Base-by-base conservation (phyloP, 345 rosid genomes). In the Salix dunnii region DNA sequence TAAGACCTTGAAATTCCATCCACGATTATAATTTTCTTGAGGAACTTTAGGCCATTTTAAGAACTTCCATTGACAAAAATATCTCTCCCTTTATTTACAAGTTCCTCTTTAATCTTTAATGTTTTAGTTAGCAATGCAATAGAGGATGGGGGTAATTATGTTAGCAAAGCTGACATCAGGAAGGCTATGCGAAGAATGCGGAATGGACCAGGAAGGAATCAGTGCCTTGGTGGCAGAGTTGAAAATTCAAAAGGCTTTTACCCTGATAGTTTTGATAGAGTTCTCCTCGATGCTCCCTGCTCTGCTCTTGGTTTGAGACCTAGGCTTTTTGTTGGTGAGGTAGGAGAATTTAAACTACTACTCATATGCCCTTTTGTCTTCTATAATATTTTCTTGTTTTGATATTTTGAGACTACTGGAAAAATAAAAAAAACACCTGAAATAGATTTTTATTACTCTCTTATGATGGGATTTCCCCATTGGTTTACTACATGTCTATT, bases 291-390 rank as follows among this genome's bases (percentile, higher is more conserved):
- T 78, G 97, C 97, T 82, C 99, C 99, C n/a, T 96, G 99, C 77
- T 93, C 99, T 79, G 98, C 99, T 82, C 99, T 96, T 82, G 98
- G 98, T 75, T 86, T 93, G 88, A 87, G 99, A 79, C 99, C 99
- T 73, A 87, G 98, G 62, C 92, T 96, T 69, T 96, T 91, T 80
- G 86, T 91, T 78, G 91, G 89, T 64, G 88, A 93, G 98, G 99
- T 96, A 90, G 36, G 84, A 71, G 62, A 40, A 23, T 64, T 43
- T 43, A 43, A 42, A 30, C 42, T 25, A 16, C 36, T 58, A 17
- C 67, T 61, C 23, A 30, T 68, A 67, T 36, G 27, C 25, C 31
- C 27, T 76, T 58, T 5, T 60, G 27, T 71, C 6, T 43, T 14
- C 58, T 69, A 35, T 30, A 21, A 36, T 63, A 25, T 60, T 20